Evolutionary conservation across 192 early-diverging fungal species (phyloP).

Genomic region (Kappamyces sp.): DNA sequence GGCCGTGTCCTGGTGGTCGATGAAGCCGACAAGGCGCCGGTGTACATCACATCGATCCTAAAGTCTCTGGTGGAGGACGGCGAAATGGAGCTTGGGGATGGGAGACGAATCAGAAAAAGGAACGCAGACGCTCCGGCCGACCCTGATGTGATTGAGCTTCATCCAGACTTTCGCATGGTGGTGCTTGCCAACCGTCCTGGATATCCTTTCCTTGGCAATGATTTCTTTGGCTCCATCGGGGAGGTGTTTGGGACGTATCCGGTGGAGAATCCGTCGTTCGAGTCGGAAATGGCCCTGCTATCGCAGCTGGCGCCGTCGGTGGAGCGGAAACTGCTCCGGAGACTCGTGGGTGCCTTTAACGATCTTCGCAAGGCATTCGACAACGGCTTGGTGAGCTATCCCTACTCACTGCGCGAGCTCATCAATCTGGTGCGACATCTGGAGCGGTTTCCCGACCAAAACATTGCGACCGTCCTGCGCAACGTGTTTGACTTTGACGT

Average conservation of each 20-base stretch:
- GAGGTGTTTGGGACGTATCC: conserved; percentile 64
- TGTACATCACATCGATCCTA: conserved; percentile 68
- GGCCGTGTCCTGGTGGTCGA: conserved; percentile 71
- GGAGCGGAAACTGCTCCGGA: conserved; percentile 55
- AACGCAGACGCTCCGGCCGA: not conserved
- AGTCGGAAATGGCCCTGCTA: conserved; percentile 67
- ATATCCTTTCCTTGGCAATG: conserved; percentile 72
- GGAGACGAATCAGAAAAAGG: conserved; percentile 53
- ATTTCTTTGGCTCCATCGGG: conserved; percentile 76
- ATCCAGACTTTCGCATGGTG: conserved; percentile 73
- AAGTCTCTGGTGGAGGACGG: conserved; percentile 71
- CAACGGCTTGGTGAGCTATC: conserved; percentile 71
- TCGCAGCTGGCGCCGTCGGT: conserved; percentile 66
- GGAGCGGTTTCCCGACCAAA: conserved; percentile 65
- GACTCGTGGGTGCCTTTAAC: conserved; percentile 64
- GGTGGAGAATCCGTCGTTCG: conserved; percentile 72
- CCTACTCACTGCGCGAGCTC: conserved; percentile 76
- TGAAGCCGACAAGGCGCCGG: conserved; percentile 80
- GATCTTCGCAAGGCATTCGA: conserved; percentile 66
- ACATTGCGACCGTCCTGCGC: conserved; percentile 59
- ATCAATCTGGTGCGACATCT: conserved; percentile 74
- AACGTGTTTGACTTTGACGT: conserved; percentile 83
- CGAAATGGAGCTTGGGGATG: conserved; percentile 73
- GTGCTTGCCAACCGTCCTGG: conserved; percentile 80
- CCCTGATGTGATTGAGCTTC: conserved; percentile 24